Percentiles rank a stretch among this genome's conserved stretches.
Evolutionary conservation across 139 green algal genomes (phyloP).

Genomic region (Chlorella sp.): DNA sequence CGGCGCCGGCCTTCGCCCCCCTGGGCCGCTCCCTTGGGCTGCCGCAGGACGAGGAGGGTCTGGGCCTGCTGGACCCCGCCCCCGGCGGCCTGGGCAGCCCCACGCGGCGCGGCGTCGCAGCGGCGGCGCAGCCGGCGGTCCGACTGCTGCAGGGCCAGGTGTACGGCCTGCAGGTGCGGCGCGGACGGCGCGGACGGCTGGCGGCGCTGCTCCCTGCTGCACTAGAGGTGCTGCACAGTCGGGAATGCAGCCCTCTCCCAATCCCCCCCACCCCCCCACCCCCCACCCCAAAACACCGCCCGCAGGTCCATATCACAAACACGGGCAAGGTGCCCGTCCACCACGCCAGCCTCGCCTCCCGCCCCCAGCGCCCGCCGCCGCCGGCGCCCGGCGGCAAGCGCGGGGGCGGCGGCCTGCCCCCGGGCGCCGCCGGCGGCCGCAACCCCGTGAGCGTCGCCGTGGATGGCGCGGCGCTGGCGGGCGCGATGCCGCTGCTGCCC

Average conservation of each 20-base stretch:
- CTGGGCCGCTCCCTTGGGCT: neutral
- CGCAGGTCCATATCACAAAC: slow-evolving; percentile 15
- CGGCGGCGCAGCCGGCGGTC: neutral
- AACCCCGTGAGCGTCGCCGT: slow-evolving; percentile 10
- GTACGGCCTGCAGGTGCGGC: slow-evolving; percentile 8
- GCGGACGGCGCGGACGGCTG: neutral
- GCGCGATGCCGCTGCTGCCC: slow-evolving; percentile 30
- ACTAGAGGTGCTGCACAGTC: neutral
- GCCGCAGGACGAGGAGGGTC: neutral
- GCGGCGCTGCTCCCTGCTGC: too few relatives aligned
- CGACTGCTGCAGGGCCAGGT: slow-evolving; percentile 31
- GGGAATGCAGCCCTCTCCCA: too few relatives aligned
- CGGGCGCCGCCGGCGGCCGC: neutral
- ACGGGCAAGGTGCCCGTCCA: slow-evolving; percentile 17
- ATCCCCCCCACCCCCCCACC: too few relatives aligned
- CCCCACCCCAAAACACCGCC: too few relatives aligned
- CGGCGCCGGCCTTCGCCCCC: too few relatives aligned
- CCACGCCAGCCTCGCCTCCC: neutral
- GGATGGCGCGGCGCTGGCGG: slow-evolving; percentile 5
- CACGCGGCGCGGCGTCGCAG: neutral
- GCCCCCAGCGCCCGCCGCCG: too few relatives aligned
- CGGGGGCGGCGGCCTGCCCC: neutral
- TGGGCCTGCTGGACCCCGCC: neutral
- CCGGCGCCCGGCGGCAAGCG: neutral
- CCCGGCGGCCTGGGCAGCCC: neutral